Evolutionary conservation across 345 rosid species (phyloP), one percentile per base, ranked within the genome.

Genomic region (Citrus maxima): DNA sequence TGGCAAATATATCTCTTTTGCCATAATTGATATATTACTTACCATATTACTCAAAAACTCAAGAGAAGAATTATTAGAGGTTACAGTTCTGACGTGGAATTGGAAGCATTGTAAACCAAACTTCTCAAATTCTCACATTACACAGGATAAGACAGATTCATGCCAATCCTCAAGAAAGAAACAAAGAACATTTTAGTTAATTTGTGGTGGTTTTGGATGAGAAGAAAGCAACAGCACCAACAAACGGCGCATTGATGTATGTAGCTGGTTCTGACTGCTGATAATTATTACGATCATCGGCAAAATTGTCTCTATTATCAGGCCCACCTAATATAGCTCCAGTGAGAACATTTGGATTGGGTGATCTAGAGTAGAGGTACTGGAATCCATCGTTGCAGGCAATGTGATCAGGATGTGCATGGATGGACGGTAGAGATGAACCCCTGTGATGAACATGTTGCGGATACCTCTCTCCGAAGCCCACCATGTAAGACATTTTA

Each of bases 401-500:
- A 76, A 92, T 88, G 56, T 60, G 85, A 51, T 69, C 66, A 1
- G 93, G 94, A 60, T 92, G 96, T 21, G 84, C 68, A 5, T 65
- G 81, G 38, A 87, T 70, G 4, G 97, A 94, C 37, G 97, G 97
- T 62, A 89, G 38, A 7, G 99, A 96, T 38, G 98, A 89, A 0
- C 97, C 99, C 74, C 99, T 88, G 83, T 94, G 99, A 84, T 96
- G 99, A 32, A 94, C 86, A 62, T 84, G 93, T 42, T 79, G 90
- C 12, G 98, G 97, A 80, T 82, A 96, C 84, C n/a, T 90, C 19
- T 77, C 34, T 35, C 98, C 97, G 34, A 92, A 95, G 22, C 97
- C 99, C 19, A 94, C 98, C 98, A 94, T 93, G 86, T 94, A 95
- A 2, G 96, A 92, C 87, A 89, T 88, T 76, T 85, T 87, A 60